These are phyloP conservation scores for Metschnikowia baotianmanensis DNA, from an alignment of 805 yeast genomes.

Conservation along the genomic window DNA sequence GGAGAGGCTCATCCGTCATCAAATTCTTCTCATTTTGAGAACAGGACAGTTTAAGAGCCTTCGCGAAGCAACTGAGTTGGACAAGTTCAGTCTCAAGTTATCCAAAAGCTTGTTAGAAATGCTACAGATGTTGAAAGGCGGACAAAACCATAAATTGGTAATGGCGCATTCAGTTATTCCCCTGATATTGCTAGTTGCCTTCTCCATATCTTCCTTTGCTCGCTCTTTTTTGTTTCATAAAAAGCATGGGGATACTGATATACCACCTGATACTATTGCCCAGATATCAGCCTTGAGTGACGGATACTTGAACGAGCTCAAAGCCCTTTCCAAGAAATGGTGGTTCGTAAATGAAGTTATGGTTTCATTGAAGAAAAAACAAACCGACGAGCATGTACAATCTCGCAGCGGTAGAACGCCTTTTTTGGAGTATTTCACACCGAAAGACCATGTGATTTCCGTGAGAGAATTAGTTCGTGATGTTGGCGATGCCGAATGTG, in stretches of 20 bases:
- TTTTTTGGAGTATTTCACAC: neutral
- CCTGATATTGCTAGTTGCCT: constrained; percentile 18
- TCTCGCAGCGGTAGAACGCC: neutral
- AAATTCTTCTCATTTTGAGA: constrained; percentile 15
- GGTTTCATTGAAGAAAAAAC: constrained; percentile 8
- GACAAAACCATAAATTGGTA: constrained; percentile 15
- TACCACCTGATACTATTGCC: neutral
- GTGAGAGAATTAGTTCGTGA: constrained; percentile 13
- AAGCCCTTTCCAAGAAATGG: constrained; percentile 14
- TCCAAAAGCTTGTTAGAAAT: constrained; percentile 12
- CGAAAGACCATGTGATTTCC: constrained; percentile 9
- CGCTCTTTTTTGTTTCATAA: constrained; percentile 10
- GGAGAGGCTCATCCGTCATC: constrained; percentile 14
- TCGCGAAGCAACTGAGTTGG: constrained; percentile 10
- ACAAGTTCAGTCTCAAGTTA: constrained; percentile 11
- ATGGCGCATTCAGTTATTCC: constrained; percentile 18
- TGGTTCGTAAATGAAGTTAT: constrained; percentile 20
- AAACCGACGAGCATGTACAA: no score
- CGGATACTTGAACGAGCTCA: constrained; percentile 11
- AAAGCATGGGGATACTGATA: neutral
- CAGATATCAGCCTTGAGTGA: constrained; percentile 6
- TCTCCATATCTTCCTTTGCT: constrained; percentile 18
- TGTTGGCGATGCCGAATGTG: constrained; percentile 15
- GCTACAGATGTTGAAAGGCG: constrained; percentile 12
- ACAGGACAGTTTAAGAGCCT: constrained; percentile 16